A percentile compares a stretch with the other conserved stretches of the same genome.
These are phyloP conservation scores for Emericellopsis cladophorae DNA, from an alignment of 2,329 filamentous ascomycete genomes.

Conservation along the genomic window DNA sequence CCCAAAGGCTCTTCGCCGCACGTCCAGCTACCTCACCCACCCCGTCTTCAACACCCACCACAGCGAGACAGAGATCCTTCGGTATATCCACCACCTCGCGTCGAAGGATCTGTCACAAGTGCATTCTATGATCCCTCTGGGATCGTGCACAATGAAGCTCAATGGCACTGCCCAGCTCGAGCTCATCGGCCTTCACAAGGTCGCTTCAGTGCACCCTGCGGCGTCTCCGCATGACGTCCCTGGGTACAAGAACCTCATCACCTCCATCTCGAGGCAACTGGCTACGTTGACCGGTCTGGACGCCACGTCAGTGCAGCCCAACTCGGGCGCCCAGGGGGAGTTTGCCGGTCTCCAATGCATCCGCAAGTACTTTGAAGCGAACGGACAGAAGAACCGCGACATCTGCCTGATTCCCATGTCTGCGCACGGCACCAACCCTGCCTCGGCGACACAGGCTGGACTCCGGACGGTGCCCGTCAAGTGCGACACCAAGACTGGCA, in stretches of 20 bases:
- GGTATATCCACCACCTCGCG: constrained; percentile 86
- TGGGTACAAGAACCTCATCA: constrained; percentile 60
- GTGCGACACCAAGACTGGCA: constrained; percentile 76
- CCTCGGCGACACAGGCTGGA: constrained; percentile 88
- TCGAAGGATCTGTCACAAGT: constrained; percentile 90
- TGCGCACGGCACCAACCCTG: constrained; percentile 91
- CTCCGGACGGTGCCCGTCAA: constrained; percentile 91
- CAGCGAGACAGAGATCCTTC: constrained; percentile 85
- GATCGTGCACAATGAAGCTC: constrained; percentile 97
- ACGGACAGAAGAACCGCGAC: constrained; percentile 55
- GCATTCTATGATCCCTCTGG: constrained; percentile 95
- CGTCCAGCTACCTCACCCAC: constrained; percentile 69
- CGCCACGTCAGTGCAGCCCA: constrained; percentile 81
- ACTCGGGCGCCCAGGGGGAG: constrained; percentile 91
- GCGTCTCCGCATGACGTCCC: constrained; percentile 48
- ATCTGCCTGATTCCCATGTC: constrained; percentile 92
- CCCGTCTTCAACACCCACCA: constrained; percentile 92
- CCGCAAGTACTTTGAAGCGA: constrained; percentile 57
- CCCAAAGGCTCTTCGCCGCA: constrained; percentile 52
- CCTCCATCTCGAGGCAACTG: constrained; percentile 63
- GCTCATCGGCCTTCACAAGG: constrained; percentile 23
- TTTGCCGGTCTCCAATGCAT: constrained; percentile 86
- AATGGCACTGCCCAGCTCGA: constrained; percentile 92
- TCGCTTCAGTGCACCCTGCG: constrained; percentile 66
- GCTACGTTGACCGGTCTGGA: constrained; percentile 81